Conservation (phyloP, 1,139 yeast genomes). For the Eremothecium gossypii region DNA sequence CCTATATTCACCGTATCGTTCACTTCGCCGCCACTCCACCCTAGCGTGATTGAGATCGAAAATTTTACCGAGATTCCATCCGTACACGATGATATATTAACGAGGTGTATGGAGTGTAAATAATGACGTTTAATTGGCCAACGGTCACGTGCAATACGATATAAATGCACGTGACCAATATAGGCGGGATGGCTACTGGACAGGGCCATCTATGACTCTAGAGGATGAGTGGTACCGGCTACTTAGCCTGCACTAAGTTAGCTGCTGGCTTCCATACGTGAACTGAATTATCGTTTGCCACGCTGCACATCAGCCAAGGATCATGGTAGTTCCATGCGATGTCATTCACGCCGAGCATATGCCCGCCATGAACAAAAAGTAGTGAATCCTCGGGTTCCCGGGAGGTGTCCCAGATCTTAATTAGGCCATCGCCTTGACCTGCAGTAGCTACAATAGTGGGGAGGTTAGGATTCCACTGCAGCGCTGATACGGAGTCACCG, state of each 20-base stretch:
- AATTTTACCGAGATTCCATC: slow-evolving; percentile 1
- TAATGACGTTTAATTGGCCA: slow-evolving; percentile 5
- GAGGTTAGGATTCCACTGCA: slow-evolving; percentile 70
- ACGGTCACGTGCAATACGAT: slow-evolving; percentile 5
- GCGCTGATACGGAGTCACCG: slow-evolving; percentile 55
- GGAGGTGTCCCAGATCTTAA: slow-evolving; percentile 60
- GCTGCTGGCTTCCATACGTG: slow-evolving; percentile 72
- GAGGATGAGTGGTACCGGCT: neutral
- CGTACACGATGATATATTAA: neutral
- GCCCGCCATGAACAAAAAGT: slow-evolving; percentile 80
- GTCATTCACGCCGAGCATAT: slow-evolving; percentile 79
- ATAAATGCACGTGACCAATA: neutral
- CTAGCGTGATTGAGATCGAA: neutral
- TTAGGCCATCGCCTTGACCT: slow-evolving; percentile 58
- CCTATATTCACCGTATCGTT: neutral
- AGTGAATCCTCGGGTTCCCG: slow-evolving; percentile 30
- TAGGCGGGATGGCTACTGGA: neutral
- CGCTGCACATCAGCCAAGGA: slow-evolving; percentile 72
- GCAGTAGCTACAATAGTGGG: slow-evolving; percentile 60
- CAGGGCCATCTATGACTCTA: neutral
- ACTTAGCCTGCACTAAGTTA: neutral
- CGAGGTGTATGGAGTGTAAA: slow-evolving; percentile 1
- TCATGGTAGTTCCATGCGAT: slow-evolving; percentile 78
- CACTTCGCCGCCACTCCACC: neutral
- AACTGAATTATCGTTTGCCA: slow-evolving; percentile 79